Evolutionary conservation across 176 grass and related monocot genomes (phyloP), one percentile per base, ranked within the genome.

Genomic region (Avena insularis): DNA sequence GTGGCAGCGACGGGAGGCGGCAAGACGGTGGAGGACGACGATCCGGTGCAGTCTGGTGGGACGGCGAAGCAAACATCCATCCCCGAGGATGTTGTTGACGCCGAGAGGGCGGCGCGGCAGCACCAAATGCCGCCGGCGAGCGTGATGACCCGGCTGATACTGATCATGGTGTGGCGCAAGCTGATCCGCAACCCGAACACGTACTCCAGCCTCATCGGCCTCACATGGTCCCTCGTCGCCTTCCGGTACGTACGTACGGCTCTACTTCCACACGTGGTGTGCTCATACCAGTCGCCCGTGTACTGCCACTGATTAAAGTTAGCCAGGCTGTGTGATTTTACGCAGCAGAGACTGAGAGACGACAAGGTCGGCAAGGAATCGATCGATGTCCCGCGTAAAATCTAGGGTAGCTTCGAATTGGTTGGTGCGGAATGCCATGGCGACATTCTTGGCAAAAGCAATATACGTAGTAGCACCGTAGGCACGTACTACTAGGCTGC

Each of bases 101-200:
- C 8, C 61, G 84, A 53, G 47, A 10, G 20, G 47, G 54, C 67
- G 75, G 31, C 72, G 68, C 43, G 79, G 68, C 70, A 70, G 60
- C 89, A 88, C 11, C 92, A 94, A 71, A 94, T 98, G 95, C 95
- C 95, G 21, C 89, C 95, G 62, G 83, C 95, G 36, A 93, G 95
- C 90, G 95, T 98, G 12, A 89, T 98, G 86, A 93, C 88, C 1
- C 83, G 95, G 13, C 93, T 98, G 12, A 95, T 98, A 72, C 86
- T 98, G 10, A 93, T 95, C 84, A 98, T 98, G 95, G 95, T 98
- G 56, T 99, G 97, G 94, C 97, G 97, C 80, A 99, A 96, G 80
- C 92, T 99, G 14, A 96, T 96, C 51, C 92, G 97, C 63, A 99
- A 99, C 61, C 97, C 97, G 6, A 99, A 96, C 94, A 96, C 97